Conservation (phyloP, 1,139 yeast genomes). For the Meyerozyma smithsonii region DNA sequence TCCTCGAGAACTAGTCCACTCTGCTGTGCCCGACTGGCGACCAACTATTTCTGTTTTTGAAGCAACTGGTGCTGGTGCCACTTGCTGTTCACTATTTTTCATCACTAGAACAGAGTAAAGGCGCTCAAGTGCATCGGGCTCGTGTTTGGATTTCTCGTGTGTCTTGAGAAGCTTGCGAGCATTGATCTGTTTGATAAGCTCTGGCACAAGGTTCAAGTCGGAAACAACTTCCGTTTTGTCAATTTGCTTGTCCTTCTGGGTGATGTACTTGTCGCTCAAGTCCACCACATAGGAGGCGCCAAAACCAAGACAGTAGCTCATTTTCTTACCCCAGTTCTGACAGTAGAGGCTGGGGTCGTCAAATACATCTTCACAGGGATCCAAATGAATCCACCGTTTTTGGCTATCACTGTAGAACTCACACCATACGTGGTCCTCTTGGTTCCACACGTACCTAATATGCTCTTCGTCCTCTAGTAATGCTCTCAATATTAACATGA, state of each 20-base stretch:
- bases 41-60: slow-evolving; percentile 24
- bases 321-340: slow-evolving; percentile 87
- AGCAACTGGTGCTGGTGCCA: slow-evolving; percentile 5
- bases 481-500: slow-evolving; percentile 64
- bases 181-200: slow-evolving; percentile 36
- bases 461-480: slow-evolving; percentile 45
- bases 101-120: slow-evolving; percentile 7
- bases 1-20: slow-evolving; percentile 74
- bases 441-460: slow-evolving; percentile 73
- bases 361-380: slow-evolving; percentile 81
- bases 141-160: slow-evolving; percentile 12
- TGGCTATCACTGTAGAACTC: slow-evolving; percentile 67
- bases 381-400: slow-evolving; percentile 81
- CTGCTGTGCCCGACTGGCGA: slow-evolving; percentile 70
- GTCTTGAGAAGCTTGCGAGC: slow-evolving; percentile 26
- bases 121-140: slow-evolving; percentile 7
- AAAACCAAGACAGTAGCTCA: slow-evolving; percentile 82
- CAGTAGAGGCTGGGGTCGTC: slow-evolving; percentile 78
- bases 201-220: slow-evolving; percentile 34
- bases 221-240: slow-evolving; percentile 42
- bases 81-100: slow-evolving; percentile 7
- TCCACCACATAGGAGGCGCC: slow-evolving; percentile 59
- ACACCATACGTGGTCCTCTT: slow-evolving; percentile 96
- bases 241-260: slow-evolving; percentile 44
- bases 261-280: slow-evolving; percentile 65